Conservation (phyloP, 495 filamentous ascomycete genomes). For the Daldinia concentrica region DNA sequence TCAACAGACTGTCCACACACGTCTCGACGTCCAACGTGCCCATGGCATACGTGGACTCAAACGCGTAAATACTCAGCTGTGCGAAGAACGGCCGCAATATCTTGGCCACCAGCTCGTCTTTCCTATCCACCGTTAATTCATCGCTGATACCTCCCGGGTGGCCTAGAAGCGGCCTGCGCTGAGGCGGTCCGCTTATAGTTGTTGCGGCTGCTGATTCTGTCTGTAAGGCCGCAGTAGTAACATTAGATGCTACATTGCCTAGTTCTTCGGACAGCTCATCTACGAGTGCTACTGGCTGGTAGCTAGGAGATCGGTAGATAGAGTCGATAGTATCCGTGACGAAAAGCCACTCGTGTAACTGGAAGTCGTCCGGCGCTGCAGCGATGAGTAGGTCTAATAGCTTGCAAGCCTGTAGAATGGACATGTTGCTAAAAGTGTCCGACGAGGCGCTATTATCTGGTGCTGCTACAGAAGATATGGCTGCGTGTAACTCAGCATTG, state of each 20-base stretch:
- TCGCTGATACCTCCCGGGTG: conserved; percentile 57
- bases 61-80: conserved; percentile 88
- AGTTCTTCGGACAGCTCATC: conserved; percentile 88
- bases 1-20: conserved; percentile 74
- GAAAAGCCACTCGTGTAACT: conserved; percentile 95
- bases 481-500: conserved; percentile 84
- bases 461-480: conserved; percentile 77
- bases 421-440: conserved; percentile 78
- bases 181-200: conserved; percentile 25
- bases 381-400: conserved; percentile 85
- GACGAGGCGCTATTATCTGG: conserved; percentile 66
- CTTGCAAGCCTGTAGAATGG: conserved; percentile 89
- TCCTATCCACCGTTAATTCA: conserved; percentile 60
- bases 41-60: conserved; percentile 92
- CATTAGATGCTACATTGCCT: conserved; percentile 54
- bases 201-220: conserved; percentile 46
- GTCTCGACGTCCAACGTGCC: conserved; percentile 70
- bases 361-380: conserved; percentile 93
- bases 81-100: conserved; percentile 89
- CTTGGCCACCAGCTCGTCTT: conserved; percentile 76
- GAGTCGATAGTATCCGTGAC: conserved; percentile 97
- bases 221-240: conserved; percentile 28
- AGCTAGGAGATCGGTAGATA: conserved; percentile 81
- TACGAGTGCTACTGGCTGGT: conserved; percentile 77
- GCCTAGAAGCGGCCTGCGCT: conserved; percentile 60